Base-by-base conservation (phyloP, 805 yeast species). In the Lachancea thermotolerans region DNA sequence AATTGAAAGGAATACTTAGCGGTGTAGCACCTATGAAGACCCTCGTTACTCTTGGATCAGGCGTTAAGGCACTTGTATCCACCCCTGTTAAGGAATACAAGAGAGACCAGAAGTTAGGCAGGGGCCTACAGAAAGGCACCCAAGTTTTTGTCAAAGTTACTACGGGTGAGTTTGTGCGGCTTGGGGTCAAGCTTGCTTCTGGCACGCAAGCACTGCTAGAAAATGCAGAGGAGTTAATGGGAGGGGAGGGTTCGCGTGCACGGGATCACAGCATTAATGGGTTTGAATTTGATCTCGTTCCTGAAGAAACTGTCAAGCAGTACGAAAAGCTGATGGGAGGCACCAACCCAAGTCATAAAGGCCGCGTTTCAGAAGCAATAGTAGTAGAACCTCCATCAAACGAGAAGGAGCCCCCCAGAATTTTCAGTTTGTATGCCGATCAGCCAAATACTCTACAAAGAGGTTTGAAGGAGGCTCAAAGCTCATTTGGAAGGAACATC, bases 131-230 rank as follows among this genome's bases (percentile, higher is more conserved):
- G 54, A 81, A 81, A 51, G 95, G 95, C 2, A 82, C 90, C 0
- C 64, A 70, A 44, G 72, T 79, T 7, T 88, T 90, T 64, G 81
- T 90, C 1, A 81, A 75, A 53, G 81, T 84, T 3, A 83, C 97
- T 0, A 77, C 93, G 3, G 84, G 82, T 46, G 96, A 90, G 60
- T 63, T 89, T 30, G 68, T 90, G 37, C 82, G 83, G 54, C 70
- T 90, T 38, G 95, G 96, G 0, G 91, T 85, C 0, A 87, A 84
- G 54, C 59, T 90, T 27, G 90, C 95, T 1, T 82, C 89, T 9
- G 96, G 97, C 0, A 85, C 96, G 0, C 97, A 89, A 56, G 78
- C 81, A 0, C 64, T 86, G 2, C 63, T 90, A 37, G 96, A 89
- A 54, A 79, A 75, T 43, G 81, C 95, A 0, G 97, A 89, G 58